Evolutionary conservation across 2,329 filamentous ascomycete species (phyloP).

Genomic region (Apiospora malaysiana): DNA sequence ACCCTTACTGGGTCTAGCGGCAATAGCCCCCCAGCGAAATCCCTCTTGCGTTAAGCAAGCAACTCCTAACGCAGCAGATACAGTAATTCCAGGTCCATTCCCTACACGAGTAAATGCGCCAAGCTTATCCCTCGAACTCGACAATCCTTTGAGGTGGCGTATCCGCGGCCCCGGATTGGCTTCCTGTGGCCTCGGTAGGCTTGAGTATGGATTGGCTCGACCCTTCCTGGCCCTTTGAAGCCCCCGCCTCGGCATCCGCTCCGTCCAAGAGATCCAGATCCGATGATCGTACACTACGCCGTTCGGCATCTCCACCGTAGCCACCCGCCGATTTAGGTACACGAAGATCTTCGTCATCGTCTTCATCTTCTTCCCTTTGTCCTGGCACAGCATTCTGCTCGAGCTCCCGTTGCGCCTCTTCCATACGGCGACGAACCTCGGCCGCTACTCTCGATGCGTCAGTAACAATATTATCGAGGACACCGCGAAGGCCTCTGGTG

Average conservation of each 20-base stretch:
- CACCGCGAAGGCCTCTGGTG: conserved; percentile 81
- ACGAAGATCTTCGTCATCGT: conserved; percentile 67
- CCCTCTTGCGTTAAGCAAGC: conserved; percentile 26
- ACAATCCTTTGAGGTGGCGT: conserved; percentile 47
- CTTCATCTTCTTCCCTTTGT: conserved; percentile 70
- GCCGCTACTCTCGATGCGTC: conserved; percentile 96
- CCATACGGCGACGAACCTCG: conserved; percentile 90
- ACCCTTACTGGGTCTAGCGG: conserved; percentile 30
- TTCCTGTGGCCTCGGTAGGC: conserved; percentile 33
- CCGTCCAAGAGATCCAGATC: conserved; percentile 77
- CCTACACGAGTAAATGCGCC: conserved; percentile 22
- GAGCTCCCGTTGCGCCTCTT: conserved; percentile 91
- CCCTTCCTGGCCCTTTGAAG: conserved; percentile 41
- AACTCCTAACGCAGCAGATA: conserved; percentile 28
- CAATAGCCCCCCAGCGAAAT: not conserved
- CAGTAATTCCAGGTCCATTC: conserved; percentile 36
- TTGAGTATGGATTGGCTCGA: conserved; percentile 35
- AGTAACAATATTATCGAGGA: conserved; percentile 95
- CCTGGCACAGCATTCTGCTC: conserved; percentile 78
- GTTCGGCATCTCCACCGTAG: conserved; percentile 63
- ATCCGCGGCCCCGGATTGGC: conserved; percentile 32
- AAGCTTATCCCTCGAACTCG: conserved; percentile 51
- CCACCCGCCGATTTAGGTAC: conserved; percentile 39
- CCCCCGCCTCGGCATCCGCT: conserved; percentile 72
- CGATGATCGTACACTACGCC: conserved; percentile 67